phyloP scores from a whole-genome alignment of 352 stramenopile species.

The Pythium sp. region DNA sequence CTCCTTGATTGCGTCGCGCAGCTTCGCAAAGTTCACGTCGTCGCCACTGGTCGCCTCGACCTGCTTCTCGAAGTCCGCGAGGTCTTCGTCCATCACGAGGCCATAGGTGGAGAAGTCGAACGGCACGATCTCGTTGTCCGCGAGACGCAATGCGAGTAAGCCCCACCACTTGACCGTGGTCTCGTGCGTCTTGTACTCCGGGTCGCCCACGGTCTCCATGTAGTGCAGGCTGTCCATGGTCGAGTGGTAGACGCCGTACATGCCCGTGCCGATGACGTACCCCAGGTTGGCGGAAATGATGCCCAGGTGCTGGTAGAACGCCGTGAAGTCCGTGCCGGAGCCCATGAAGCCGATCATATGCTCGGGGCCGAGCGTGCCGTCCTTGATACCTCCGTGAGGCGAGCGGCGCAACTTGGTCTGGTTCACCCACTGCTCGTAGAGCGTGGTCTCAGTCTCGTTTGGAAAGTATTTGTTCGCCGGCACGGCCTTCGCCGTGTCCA shows the following conservation, averaged over 20 bases:
- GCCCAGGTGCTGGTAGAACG: conserved; percentile 79
- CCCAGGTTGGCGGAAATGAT: conserved; percentile 72
- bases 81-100: conserved; percentile 48
- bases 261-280: conserved; percentile 29
- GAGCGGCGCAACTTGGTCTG: conserved; percentile 31
- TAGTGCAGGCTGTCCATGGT: conserved; percentile 84
- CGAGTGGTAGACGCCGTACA: conserved; percentile 84
- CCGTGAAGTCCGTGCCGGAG: conserved; percentile 63
- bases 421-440: conserved; percentile 38
- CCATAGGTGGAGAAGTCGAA: conserved; percentile 71
- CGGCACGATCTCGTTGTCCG: conserved; percentile 48
- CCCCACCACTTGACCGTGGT: conserved; percentile 63
- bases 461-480: conserved; percentile 49
- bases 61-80: conserved; percentile 28
- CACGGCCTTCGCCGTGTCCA: conserved; percentile 54
- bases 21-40: conserved; percentile 30
- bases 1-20: conserved; percentile 39
- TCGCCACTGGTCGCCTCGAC: conserved; percentile 16
- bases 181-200: conserved; percentile 51
- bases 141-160: conserved; percentile 54
- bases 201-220: conserved; percentile 56
- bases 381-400: neutral
- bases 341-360: conserved; percentile 47
- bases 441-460: conserved; percentile 20
- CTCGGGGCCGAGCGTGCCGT: conserved; percentile 32